These are phyloP conservation scores for Globisporangium nagaii DNA, from an alignment of 352 stramenopile genomes.

Conservation along the genomic window DNA sequence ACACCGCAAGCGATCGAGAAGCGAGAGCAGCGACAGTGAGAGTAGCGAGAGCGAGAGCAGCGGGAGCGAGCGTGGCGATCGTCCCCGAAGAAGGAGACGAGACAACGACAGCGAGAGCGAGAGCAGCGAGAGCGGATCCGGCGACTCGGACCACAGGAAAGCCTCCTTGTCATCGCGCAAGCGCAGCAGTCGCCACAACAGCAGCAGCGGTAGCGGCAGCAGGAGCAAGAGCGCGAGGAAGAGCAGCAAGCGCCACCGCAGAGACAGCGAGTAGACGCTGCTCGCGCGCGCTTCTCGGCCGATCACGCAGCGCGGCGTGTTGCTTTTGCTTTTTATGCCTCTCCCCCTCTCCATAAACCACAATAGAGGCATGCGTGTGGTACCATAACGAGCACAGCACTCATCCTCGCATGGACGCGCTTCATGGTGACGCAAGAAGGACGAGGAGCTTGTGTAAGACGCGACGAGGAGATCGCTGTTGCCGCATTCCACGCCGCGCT, in stretches of 20 bases:
- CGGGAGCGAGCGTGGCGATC: neutral
- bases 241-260: slow-evolving; percentile 8
- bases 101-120: slow-evolving; percentile 3
- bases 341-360: no score
- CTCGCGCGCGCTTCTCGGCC: neutral
- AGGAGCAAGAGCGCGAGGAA: slow-evolving; percentile 9
- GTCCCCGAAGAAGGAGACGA: no score
- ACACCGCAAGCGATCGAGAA: slow-evolving; percentile 18
- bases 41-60: slow-evolving; percentile 1
- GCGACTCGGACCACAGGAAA: slow-evolving; percentile 14
- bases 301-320: no score
- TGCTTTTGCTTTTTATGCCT: neutral
- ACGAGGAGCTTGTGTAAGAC: no score
- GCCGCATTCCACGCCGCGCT: no score
- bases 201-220: slow-evolving; percentile 3
- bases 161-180: slow-evolving; percentile 18
- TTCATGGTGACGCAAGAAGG: no score
- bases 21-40: slow-evolving; percentile 5
- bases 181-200: slow-evolving; percentile 11
- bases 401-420: no score
- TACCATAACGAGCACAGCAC: no score
- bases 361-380: no score
- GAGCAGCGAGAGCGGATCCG: slow-evolving; percentile 12
- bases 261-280: slow-evolving; percentile 13
- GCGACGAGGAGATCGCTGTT: no score